Percentiles rank a stretch among this genome's conserved stretches.
These are phyloP conservation scores for Excoecaria agallocha DNA, from an alignment of 345 rosid genomes.

Conservation along the genomic window DNA sequence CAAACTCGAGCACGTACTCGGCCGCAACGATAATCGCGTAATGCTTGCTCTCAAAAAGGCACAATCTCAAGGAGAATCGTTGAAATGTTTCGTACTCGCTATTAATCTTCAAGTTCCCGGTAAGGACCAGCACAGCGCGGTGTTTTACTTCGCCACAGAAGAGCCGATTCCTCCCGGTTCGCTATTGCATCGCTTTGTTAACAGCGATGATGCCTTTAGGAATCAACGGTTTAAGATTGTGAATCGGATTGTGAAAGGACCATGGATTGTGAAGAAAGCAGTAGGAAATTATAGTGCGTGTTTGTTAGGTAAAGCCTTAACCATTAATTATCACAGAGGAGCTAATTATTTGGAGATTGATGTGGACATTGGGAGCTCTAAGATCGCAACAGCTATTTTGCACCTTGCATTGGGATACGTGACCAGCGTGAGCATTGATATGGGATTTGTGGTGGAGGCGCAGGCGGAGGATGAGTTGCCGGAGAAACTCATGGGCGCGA, in stretches of 20 bases:
- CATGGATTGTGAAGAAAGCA: constrained; percentile 78
- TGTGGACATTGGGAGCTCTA: constrained; percentile 74
- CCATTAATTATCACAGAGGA: constrained; percentile 78
- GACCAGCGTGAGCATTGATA: constrained; percentile 73
- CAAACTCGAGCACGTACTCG: constrained; percentile 71
- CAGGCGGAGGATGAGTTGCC: constrained; percentile 82
- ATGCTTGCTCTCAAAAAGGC: constrained; percentile 53
- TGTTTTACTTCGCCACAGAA: constrained; percentile 78
- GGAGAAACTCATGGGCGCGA: constrained; percentile 73
- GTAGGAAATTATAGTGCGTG: constrained; percentile 85
- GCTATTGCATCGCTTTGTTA: constrained; percentile 63
- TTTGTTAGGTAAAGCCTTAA: constrained; percentile 74
- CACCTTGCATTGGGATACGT: constrained; percentile 75
- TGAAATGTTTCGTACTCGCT: constrained; percentile 71
- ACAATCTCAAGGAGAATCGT: constrained; percentile 56
- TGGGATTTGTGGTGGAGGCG: constrained; percentile 86
- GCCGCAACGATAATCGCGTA: constrained; percentile 78
- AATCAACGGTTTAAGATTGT: constrained; percentile 89
- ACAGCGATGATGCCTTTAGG: constrained; percentile 71
- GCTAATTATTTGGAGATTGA: constrained; percentile 79
- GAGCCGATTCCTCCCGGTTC: constrained; percentile 64
- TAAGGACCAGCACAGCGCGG: constrained; percentile 78
- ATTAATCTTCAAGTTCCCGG: constrained; percentile 89
- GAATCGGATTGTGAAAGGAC: constrained; percentile 86
- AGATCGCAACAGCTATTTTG: constrained; percentile 67